Percentiles rank a stretch among this genome's conserved stretches.
phyloP scores from a whole-genome alignment of 306 rosid genomes.

The Casuarina glauca region DNA sequence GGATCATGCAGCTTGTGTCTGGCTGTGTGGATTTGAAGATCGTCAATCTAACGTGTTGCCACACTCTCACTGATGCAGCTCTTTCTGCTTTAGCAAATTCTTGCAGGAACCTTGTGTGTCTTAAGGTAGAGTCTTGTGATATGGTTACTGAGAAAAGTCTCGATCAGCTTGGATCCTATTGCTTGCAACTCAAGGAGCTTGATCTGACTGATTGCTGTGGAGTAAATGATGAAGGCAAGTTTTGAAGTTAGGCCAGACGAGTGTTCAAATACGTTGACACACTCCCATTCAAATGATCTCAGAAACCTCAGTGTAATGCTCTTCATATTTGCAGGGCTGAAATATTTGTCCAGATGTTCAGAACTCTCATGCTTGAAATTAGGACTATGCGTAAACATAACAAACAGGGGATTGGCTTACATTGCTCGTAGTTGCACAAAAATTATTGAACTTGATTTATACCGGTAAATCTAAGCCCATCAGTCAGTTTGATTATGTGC shows the following conservation, averaged over 20 bases:
- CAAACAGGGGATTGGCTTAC: conserved; percentile 61
- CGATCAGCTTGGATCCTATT: conserved; percentile 46
- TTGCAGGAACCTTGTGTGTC: conserved; percentile 51
- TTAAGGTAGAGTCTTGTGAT: conserved; percentile 66
- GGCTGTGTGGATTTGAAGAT: conserved; percentile 55
- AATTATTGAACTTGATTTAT: conserved; percentile 62
- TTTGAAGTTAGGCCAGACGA: conserved; percentile 2
- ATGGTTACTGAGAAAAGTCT: conserved; percentile 54
- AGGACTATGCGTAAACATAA: conserved; percentile 68
- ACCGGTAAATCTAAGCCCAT: conserved; percentile 47
- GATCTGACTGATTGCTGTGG: conserved; percentile 74
- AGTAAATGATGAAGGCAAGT: conserved; percentile 50
- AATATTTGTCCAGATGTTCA: conserved; percentile 52
- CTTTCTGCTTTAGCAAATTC: conserved; percentile 47
- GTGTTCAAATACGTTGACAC: background rate
- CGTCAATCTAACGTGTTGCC: conserved; percentile 66
- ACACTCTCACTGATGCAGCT: conserved; percentile 47
- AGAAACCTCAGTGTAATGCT: background rate
- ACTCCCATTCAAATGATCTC: background rate
- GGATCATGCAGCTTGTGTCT: conserved; percentile 47
- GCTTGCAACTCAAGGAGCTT: conserved; percentile 55
- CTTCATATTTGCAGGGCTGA: conserved; percentile 48
- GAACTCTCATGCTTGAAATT: conserved; percentile 48
- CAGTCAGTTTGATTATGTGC: background rate
- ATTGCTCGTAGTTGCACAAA: conserved; percentile 55